Base-by-base conservation (phyloP, 305 asterid genomes). In the Solanum hybrid region DNA sequence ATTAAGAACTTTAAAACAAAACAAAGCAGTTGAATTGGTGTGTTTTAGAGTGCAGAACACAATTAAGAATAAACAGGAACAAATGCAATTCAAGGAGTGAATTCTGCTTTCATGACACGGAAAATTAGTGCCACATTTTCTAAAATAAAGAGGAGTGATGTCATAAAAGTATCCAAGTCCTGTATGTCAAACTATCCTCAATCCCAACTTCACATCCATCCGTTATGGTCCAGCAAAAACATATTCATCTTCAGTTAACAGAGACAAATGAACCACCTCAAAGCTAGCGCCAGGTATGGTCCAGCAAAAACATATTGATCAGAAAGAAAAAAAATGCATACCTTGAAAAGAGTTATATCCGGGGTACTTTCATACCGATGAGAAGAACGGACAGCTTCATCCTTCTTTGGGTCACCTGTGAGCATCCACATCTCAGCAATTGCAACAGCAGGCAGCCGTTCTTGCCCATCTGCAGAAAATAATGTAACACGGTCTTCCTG, bases 361-460 rank as follows among this genome's bases (percentile, higher is more conserved):
- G 99, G 99, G 79, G 98, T 95, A 93, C 98, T 97, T 94, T 97
- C 99, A 91, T 93, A 97, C 87, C 94, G 96, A 93, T 97, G 99
- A 93, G 99, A 94, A 92, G 97, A 94, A 84, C 99, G 98, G 89
- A 97, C 96, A 92, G 94, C 95, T 90, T 95, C 98, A 93, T 97
- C 99, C 97, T 97, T 97, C 89, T 89, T 83, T 6, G 92, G 90
- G 93, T 95, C 96, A 89, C 99, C 98, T 77, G 98, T 94, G 85
- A 97, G 98, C 99, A 97, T 97, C 99, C 99, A 97, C 94, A 97
- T 98, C 89, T 98, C 96, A 86, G 99, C 95, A 90, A 97, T 93
- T 6, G 99, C 94, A 91, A 91, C 98, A 86, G 98, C 92, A 93
- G 99, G 97, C 91, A 95, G 94, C 93, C 98, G 94, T 92, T 97